Evolutionary conservation across 1,139 yeast species (phyloP).

Genomic region (Lodderomyces theae): DNA sequence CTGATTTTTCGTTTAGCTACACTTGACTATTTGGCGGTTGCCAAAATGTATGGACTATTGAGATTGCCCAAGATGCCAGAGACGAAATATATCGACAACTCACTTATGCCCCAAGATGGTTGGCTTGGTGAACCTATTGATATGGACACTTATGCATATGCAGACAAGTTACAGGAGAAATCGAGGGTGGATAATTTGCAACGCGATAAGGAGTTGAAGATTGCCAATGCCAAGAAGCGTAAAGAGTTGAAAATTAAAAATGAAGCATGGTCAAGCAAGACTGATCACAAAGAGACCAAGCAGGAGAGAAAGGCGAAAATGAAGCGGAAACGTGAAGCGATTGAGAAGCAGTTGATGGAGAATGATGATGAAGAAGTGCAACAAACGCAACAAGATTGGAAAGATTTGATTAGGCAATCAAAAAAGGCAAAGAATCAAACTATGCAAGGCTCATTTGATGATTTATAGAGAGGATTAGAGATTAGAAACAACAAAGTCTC

Average conservation of each 20-base stretch:
- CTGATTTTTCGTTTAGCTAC: constrained; percentile 79
- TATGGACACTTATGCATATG: constrained; percentile 65
- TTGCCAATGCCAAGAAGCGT: constrained; percentile 47
- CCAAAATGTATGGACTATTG: constrained; percentile 73
- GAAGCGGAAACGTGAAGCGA: constrained; percentile 61
- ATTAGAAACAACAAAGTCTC: too few relatives aligned
- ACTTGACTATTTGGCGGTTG: constrained; percentile 71
- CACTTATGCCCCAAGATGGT: constrained; percentile 58
- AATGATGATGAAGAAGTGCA: constrained; percentile 49
- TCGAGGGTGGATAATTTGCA: constrained; percentile 58
- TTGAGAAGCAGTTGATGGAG: constrained; percentile 53
- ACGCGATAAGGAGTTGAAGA: constrained; percentile 41
- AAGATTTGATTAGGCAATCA: constrained; percentile 65
- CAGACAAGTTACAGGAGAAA: constrained; percentile 62
- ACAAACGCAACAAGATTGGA: constrained; percentile 77
- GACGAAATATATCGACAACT: constrained; percentile 49
- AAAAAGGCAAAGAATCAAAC: constrained; percentile 50
- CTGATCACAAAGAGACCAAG: constrained; percentile 60
- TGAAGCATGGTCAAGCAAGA: constrained; percentile 78
- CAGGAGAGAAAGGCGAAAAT: constrained; percentile 62
- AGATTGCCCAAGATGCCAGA: constrained; percentile 97
- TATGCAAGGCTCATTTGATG: constrained; percentile 68
- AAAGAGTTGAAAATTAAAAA: constrained; percentile 53
- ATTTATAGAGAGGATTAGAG: constrained; percentile 37
- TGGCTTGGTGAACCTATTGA: constrained; percentile 65